Percentiles rank a stretch among this genome's conserved stretches.
These are phyloP conservation scores for Solanum tarijense DNA, from an alignment of 257 asterid species.

Conservation along the genomic window DNA sequence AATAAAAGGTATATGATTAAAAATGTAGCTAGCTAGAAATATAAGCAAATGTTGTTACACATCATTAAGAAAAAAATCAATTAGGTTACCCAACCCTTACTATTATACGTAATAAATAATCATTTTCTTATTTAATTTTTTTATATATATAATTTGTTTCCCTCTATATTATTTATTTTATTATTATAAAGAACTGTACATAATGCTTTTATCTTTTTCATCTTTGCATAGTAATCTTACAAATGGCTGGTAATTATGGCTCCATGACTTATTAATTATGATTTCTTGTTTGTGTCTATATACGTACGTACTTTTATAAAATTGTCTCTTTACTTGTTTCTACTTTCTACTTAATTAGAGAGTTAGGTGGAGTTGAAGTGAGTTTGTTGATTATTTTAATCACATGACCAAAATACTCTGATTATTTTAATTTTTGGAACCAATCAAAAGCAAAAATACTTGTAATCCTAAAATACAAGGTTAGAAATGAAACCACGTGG, in stretches of 20 bases:
- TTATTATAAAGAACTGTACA: background rate
- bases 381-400: background rate
- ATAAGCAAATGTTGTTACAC: background rate
- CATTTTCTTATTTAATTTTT: background rate
- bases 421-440: background rate
- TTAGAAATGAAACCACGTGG: background rate
- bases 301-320: too few species aligned
- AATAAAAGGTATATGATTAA: background rate
- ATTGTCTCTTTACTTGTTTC: background rate
- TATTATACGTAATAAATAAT: background rate
- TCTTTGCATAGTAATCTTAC: background rate
- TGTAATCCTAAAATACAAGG: background rate
- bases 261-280: background rate
- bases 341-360: background rate
- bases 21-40: background rate
- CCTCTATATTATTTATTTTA: background rate
- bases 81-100: conserved; percentile 3
- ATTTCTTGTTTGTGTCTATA: background rate
- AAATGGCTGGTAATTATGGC: background rate
- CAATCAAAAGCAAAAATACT: background rate
- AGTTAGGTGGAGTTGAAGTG: background rate
- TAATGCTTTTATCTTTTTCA: background rate
- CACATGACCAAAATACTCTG: background rate
- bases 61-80: background rate
- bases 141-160: background rate